phyloP scores from a whole-genome alignment of 176 grass and related monocot species.

The Saccharum officinarum region DNA sequence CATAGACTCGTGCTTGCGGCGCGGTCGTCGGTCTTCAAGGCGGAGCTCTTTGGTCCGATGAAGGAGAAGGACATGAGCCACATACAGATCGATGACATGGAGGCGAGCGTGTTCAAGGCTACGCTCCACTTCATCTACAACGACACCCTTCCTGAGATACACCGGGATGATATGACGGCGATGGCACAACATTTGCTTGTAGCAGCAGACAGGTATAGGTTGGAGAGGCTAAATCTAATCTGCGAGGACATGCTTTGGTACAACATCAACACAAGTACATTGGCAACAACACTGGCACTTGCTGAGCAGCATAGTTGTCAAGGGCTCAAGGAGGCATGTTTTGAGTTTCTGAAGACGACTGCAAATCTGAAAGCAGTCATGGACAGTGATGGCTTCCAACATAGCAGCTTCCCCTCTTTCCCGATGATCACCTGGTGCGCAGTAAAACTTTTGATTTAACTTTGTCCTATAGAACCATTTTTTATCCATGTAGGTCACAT shows the following conservation, averaged over 20 bases:
- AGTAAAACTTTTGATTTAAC: too few relatives aligned
- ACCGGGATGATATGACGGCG: background rate
- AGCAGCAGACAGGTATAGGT: too few relatives aligned
- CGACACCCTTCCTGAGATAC: background rate
- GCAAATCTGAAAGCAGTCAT: background rate
- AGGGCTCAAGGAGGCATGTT: conserved; percentile 23
- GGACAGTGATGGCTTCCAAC: background rate
- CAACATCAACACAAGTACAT: conserved; percentile 8
- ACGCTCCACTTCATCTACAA: conserved; percentile 47
- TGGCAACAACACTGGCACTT: conserved; percentile 32
- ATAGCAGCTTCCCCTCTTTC: background rate
- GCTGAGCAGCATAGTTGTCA: conserved; percentile 40
- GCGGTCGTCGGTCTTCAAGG: conserved; percentile 31
- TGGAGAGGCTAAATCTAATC: too few relatives aligned
- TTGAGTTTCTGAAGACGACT: background rate
- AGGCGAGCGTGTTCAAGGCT: conserved; percentile 30
- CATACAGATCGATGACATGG: conserved; percentile 32
- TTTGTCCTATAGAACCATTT: too few relatives aligned
- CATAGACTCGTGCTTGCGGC: conserved; percentile 29
- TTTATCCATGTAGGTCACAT: too few relatives aligned
- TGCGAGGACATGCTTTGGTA: too few relatives aligned
- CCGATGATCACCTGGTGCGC: background rate
- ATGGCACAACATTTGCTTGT: conserved; percentile 40
- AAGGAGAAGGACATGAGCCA: background rate
- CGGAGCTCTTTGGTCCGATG: conserved; percentile 5